Conservation (phyloP, 164 flowering plant species). For the Umbilicus rupestris region DNA sequence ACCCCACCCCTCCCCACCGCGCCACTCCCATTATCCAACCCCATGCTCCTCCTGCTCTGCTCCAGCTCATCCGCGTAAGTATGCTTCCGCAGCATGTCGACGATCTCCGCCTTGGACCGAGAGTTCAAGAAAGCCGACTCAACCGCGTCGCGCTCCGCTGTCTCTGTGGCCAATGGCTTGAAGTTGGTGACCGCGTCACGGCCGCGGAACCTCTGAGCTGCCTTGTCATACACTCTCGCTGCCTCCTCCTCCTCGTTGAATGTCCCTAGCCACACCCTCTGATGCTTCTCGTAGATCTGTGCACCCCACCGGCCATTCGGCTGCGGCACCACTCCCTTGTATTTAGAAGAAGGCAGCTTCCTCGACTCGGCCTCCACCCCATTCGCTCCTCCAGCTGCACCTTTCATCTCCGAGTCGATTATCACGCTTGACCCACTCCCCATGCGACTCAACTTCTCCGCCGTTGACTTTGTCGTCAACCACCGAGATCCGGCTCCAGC, state of each 20-base stretch:
- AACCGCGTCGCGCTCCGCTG: slow-evolving; percentile 21
- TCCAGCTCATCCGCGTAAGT: slow-evolving; percentile 76
- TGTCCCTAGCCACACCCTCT: slow-evolving; percentile 91
- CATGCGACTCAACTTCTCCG: slow-evolving; percentile 38
- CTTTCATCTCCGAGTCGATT: slow-evolving; percentile 44
- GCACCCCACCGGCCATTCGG: slow-evolving; percentile 98
- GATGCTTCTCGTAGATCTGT: slow-evolving; percentile 96
- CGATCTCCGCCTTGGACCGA: slow-evolving; percentile 79
- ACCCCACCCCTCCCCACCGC: not conserved
- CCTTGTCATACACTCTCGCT: slow-evolving; percentile 74
- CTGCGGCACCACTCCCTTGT: slow-evolving; percentile 94
- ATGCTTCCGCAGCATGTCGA: slow-evolving; percentile 87
- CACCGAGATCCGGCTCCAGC: not conserved
- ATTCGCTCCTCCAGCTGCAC: not conserved
- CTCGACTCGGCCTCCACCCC: slow-evolving; percentile 66
- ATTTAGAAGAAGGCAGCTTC: slow-evolving; percentile 80
- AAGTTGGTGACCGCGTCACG: slow-evolving; percentile 87
- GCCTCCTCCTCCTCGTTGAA: slow-evolving; percentile 87
- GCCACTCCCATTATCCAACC: slow-evolving; percentile 6
- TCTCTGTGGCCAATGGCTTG: slow-evolving; percentile 31
- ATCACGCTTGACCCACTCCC: slow-evolving; percentile 70
- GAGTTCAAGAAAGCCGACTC: slow-evolving; percentile 47
- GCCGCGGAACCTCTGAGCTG: slow-evolving; percentile 82
- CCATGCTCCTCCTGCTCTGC: slow-evolving; percentile 43
- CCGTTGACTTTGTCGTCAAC: too few relatives aligned